Conservation (phyloP, 2,329 filamentous ascomycete species). For the Chaetomium strumarium region DNA sequence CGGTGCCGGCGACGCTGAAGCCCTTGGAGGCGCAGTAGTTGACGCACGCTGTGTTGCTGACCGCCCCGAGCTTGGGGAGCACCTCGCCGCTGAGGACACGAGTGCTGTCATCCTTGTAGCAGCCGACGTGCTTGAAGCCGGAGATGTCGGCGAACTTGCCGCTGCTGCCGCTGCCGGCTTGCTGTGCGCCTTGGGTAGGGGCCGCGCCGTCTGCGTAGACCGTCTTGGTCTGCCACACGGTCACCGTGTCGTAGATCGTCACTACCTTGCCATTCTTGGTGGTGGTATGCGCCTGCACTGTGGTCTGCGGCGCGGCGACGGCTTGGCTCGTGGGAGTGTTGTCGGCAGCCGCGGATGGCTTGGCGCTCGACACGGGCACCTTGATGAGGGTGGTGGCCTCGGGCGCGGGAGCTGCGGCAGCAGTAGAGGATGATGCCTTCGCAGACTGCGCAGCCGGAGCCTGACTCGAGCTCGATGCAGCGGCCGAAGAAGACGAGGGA, state of each 20-base stretch:
- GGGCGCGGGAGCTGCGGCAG: background rate
- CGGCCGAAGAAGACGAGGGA: background rate
- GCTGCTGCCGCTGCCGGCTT: slow-evolving; percentile 12
- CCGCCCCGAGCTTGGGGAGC: slow-evolving; percentile 37
- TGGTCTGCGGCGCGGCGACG: background rate
- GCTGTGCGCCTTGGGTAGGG: slow-evolving; percentile 17
- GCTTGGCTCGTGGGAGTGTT: background rate
- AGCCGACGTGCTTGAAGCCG: slow-evolving; percentile 38
- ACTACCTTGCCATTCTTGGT: background rate
- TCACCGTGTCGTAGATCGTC: slow-evolving; percentile 36
- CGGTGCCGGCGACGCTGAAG: slow-evolving; percentile 43
- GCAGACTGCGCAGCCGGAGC: background rate
- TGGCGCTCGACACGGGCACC: background rate
- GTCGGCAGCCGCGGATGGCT: slow-evolving; percentile 1
- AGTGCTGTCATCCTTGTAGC: slow-evolving; percentile 35
- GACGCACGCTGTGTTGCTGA: slow-evolving; percentile 40
- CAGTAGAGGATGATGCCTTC: slow-evolving; percentile 1
- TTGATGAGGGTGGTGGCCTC: slow-evolving; percentile 15
- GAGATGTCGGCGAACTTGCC: slow-evolving; percentile 19
- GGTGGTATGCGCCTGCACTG: background rate
- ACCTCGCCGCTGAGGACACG: slow-evolving; percentile 37
- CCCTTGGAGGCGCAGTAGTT: slow-evolving; percentile 41
- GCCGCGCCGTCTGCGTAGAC: slow-evolving; percentile 29
- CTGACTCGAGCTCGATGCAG: slow-evolving; percentile 2
- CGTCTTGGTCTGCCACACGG: slow-evolving; percentile 36